Base-by-base conservation (phyloP, 306 rosid genomes). In the Glycine latifolia region DNA sequence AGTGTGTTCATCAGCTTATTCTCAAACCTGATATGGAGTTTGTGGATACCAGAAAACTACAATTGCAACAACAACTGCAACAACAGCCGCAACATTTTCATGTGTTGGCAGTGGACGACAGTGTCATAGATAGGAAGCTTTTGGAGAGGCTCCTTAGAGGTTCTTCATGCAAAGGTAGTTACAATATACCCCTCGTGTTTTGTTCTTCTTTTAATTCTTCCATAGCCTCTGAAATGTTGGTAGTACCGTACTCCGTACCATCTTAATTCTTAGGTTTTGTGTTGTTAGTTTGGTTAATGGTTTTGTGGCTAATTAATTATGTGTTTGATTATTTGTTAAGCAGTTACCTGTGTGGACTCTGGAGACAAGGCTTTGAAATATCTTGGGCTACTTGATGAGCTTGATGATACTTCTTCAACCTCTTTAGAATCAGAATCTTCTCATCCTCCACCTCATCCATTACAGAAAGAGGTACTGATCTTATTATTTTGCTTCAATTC, bases 51-150 rank as follows among this genome's bases (percentile, higher is more conserved):
- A 58, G 74, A 31, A 71, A 81, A 37, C 44, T 79, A 50, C 80
- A 86, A 13, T 61, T 67, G 31, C 76, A 78, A 17, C 69, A 62
- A 11, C 55, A 68, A 14, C 65, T 41, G 2, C 54, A 86, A 58
- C 31, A 88, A 10, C 87, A 85, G 63, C 31, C 87, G 13, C 87
- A 89, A 20, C 91, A 92, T 92, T 96, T 96, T 82, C 99, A 96
- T 89, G 99, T 96, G 26, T 62, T 93, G 79, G 99, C 99, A 3
- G 99, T 96, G 13, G 99, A 96, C 67, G 99, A 96, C 46, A 93
- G 92, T 74, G 81, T 89, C 31, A 84, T 81, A 4, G 99, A 96
- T 75, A 90, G 91, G 84, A 96, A 89, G 86, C 89, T 96, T 74
- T 68, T 96, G 83, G 94, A 93, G 89, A 96, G 86, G 89, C 98